phyloP scores from a whole-genome alignment of 2,329 filamentous ascomycete species.

The Alternaria sp. region DNA sequence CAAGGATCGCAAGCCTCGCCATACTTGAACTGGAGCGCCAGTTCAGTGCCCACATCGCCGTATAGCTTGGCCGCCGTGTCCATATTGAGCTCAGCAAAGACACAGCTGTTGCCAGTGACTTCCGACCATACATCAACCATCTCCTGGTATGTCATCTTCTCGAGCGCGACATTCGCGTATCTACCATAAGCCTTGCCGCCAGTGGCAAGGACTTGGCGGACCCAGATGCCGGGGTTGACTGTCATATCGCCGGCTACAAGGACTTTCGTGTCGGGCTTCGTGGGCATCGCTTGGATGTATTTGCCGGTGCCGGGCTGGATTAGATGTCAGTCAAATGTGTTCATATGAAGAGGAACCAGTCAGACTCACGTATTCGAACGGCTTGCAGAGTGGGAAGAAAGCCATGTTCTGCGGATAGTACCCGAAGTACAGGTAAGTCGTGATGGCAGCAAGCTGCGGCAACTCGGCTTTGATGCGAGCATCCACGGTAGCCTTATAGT shows the following conservation, averaged over 20 bases:
- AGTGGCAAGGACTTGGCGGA: slow-evolving; percentile 31
- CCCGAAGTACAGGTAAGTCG: slow-evolving; percentile 37
- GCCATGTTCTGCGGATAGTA: slow-evolving; percentile 42
- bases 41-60: slow-evolving; percentile 30
- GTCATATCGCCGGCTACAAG: slow-evolving; percentile 37
- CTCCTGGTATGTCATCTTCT: slow-evolving; percentile 33
- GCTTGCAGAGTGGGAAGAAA: slow-evolving; percentile 34
- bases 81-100: slow-evolving; percentile 28
- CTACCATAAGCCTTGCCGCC: slow-evolving; percentile 27
- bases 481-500: slow-evolving; percentile 53
- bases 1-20: slow-evolving; percentile 36
- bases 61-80: slow-evolving; percentile 20
- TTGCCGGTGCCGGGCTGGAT: slow-evolving; percentile 22
- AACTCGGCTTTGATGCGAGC: slow-evolving; percentile 48
- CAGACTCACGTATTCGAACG: slow-evolving; percentile 27
- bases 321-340: neutral
- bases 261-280: slow-evolving; percentile 29
- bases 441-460: slow-evolving; percentile 32
- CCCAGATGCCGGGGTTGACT: slow-evolving; percentile 37
- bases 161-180: slow-evolving; percentile 34
- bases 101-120: slow-evolving; percentile 34
- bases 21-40: slow-evolving; percentile 34
- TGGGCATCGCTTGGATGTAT: slow-evolving; percentile 33
- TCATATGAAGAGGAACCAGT: neutral
- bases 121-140: slow-evolving; percentile 36